Base-by-base conservation (phyloP, 352 stramenopile genomes). In the Phytophthora pistaciae region DNA sequence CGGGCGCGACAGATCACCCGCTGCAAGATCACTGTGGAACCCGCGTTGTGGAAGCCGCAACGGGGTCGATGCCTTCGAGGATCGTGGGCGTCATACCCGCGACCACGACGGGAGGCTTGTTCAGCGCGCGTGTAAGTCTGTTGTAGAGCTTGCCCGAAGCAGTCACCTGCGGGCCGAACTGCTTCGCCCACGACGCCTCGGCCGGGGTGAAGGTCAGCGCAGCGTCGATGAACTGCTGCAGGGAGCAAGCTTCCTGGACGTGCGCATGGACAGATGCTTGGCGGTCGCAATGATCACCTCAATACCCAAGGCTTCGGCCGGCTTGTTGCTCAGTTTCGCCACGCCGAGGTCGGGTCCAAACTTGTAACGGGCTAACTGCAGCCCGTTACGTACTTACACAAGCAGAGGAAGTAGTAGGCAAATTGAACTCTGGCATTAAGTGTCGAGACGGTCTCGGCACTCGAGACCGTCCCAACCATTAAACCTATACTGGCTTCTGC, bases 41-140 rank as follows among this genome's bases (percentile, higher is more conserved):
- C 91, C 42, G 87, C 90, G 63, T 96, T 96, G 58, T 88, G 77
- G 63, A 88, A 10, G 90, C 91, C 16, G 91, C 91, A 31, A 97
- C 90, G 10, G 96, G 88, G 31, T 95, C 84, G 23, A 96, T 80
- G 20, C 90, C 90, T 14, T 90, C 64, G 11, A 93, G 72, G 77
- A 90, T 96, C 4, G 88, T 96, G 2, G 91, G 90, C 9, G 84
- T 95, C 91, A 97, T 96, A 20, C 91, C 90, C 9, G 77, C 88
- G 4, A 96, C 84, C 70, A 96, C 87, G 9, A 97, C 83, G 36
- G 91, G 90, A 21, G 87, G 81, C 58, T 88, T 91, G 60, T 93
- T 94, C 6, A 97, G 68, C 57, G 80, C 74, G 31, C 72, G 73
- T 25, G 90, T 96, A 75, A 85, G 96, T 60, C 79, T 83, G 70